Conservation (phyloP, 2,329 filamentous ascomycete species). For the Paecilomyces sp. region DNA sequence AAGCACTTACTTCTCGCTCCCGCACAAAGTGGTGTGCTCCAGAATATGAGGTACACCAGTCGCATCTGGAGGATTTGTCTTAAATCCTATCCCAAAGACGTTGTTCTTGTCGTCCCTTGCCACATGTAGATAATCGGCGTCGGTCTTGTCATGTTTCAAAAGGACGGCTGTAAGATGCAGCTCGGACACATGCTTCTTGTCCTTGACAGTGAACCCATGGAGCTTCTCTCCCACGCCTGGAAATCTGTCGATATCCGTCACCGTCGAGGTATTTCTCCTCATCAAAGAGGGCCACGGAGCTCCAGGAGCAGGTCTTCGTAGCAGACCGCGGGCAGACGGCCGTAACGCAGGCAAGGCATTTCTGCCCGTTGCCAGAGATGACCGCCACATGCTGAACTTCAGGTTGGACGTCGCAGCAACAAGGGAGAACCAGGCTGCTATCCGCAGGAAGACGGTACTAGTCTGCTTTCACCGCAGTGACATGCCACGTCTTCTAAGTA, state of each 20-base stretch:
- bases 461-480: not conserved
- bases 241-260: constrained; percentile 68
- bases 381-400: constrained; percentile 22
- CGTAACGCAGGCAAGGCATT: constrained; percentile 14
- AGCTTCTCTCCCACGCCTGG: constrained; percentile 77
- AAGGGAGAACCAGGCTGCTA: not conserved
- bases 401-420: not conserved
- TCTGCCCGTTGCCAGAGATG: constrained; percentile 20
- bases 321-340: constrained; percentile 11
- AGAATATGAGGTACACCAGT: constrained; percentile 95
- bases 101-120: constrained; percentile 95
- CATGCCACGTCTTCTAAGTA: not conserved
- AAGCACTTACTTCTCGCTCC: constrained; percentile 72
- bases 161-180: constrained; percentile 86
- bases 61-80: constrained; percentile 95
- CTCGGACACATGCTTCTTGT: constrained; percentile 88
- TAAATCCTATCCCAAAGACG: constrained; percentile 99
- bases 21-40: constrained; percentile 94
- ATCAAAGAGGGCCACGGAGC: constrained; percentile 10
- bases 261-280: constrained; percentile 44
- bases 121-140: constrained; percentile 92
- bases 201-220: constrained; percentile 85
- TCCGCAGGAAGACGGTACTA: not conserved
- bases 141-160: constrained; percentile 88
- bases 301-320: constrained; percentile 10